Evolutionary conservation across 202 grass and related monocot genomes (phyloP).

Genomic region (Panicum hallii): DNA sequence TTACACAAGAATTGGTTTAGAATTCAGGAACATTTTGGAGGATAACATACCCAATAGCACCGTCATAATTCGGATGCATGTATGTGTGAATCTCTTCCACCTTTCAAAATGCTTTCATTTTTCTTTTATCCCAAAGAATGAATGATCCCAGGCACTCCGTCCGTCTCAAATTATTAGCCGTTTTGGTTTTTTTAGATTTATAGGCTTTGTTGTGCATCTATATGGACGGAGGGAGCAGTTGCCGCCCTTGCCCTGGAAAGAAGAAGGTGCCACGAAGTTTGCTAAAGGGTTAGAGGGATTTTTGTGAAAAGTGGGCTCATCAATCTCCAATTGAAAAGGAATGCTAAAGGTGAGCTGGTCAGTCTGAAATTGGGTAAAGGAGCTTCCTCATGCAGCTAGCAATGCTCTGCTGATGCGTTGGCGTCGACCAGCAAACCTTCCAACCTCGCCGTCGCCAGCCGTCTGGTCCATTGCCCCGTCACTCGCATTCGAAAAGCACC

Average conservation of each 20-base stretch:
- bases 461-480: background rate
- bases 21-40: background rate
- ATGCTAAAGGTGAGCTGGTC: background rate
- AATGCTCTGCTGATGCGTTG: background rate
- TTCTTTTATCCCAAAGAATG: no score
- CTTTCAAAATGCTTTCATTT: no score
- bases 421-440: background rate
- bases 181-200: no score
- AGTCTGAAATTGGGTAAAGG: background rate
- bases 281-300: background rate
- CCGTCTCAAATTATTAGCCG: no score
- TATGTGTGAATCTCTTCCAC: no score
- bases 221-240: no score
- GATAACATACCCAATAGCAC: background rate
- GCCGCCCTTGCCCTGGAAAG: background rate
- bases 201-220: no score
- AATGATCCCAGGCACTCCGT: no score
- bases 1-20: slow-evolving; percentile 2
- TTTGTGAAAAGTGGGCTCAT: background rate
- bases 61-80: background rate
- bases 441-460: background rate
- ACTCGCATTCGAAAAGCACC: background rate
- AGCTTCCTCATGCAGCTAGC: no score
- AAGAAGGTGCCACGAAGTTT: background rate
- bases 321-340: background rate